A percentile compares a stretch with the other conserved stretches of the same genome.
Conservation (phyloP, 257 asterid genomes). For the Solanum piurae region DNA sequence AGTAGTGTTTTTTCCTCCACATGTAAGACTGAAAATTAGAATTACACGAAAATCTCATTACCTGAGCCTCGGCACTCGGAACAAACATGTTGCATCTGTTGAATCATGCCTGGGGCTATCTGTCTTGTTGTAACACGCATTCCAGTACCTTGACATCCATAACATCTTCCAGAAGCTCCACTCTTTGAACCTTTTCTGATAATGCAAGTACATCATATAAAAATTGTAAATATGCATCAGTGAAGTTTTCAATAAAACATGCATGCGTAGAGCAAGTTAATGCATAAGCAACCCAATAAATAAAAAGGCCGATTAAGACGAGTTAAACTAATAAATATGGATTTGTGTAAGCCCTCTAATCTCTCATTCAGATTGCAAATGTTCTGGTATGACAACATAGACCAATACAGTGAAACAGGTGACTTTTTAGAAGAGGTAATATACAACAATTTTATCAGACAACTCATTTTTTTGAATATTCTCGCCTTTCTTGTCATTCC, state of each 20-base stretch:
- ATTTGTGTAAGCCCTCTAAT: background rate
- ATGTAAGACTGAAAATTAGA: background rate
- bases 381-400: background rate
- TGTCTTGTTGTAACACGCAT: conserved; percentile 16
- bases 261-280: background rate
- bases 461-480: background rate
- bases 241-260: background rate
- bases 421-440: background rate
- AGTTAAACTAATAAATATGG: background rate
- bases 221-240: background rate
- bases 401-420: background rate
- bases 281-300: background rate
- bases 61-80: conserved; percentile 34
- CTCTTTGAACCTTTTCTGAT: conserved; percentile 45
- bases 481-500: background rate
- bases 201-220: background rate
- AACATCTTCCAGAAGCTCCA: conserved; percentile 29
- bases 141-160: conserved; percentile 47
- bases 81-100: conserved; percentile 37
- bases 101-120: conserved; percentile 36
- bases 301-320: background rate
- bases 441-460: background rate
- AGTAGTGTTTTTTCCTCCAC: background rate
- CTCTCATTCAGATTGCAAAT: background rate
- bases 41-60: background rate